Evolutionary conservation across 2,329 filamentous ascomycete species (phyloP).

Genomic region (Beauveria asiatica): DNA sequence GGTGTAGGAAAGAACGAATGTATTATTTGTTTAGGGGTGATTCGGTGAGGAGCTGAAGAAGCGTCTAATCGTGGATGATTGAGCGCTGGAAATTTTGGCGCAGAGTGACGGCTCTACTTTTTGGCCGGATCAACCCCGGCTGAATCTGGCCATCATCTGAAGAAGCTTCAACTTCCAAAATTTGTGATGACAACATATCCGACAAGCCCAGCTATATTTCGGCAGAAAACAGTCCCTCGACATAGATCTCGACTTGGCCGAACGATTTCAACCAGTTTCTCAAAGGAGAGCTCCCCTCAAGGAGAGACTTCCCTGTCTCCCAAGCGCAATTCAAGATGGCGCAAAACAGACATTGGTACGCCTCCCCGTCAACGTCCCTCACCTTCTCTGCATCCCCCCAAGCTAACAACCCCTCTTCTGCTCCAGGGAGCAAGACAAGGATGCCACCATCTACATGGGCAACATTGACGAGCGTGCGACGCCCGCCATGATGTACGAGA

Average conservation of each 20-base stretch:
- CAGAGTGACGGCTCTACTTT: slow-evolving; percentile 2
- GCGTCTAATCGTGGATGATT: background rate
- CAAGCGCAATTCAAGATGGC: slow-evolving; percentile 43
- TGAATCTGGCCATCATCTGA: background rate
- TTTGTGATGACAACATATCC: background rate
- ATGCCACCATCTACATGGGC: slow-evolving; percentile 94
- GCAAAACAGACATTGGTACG: slow-evolving; percentile 66
- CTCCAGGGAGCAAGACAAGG: slow-evolving; percentile 91
- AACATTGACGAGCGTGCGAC: slow-evolving; percentile 96
- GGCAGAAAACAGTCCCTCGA: background rate
- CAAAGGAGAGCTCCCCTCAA: slow-evolving; percentile 1
- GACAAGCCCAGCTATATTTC: background rate
- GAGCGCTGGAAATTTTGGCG: slow-evolving; percentile 1
- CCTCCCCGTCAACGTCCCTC: background rate
- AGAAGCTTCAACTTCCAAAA: slow-evolving; percentile 5
- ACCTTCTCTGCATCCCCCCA: background rate
- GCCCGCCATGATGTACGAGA: slow-evolving; percentile 86
- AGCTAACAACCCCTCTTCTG: background rate
- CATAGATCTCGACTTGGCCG: background rate
- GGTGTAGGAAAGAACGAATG: background rate
- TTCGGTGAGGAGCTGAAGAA: background rate
- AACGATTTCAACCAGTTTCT: background rate
- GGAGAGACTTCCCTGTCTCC: background rate
- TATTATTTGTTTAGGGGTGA: background rate
- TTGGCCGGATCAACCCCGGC: slow-evolving; percentile 9